phyloP scores from a whole-genome alignment of 106 monocot genomes.

The Triglochin maritima region DNA sequence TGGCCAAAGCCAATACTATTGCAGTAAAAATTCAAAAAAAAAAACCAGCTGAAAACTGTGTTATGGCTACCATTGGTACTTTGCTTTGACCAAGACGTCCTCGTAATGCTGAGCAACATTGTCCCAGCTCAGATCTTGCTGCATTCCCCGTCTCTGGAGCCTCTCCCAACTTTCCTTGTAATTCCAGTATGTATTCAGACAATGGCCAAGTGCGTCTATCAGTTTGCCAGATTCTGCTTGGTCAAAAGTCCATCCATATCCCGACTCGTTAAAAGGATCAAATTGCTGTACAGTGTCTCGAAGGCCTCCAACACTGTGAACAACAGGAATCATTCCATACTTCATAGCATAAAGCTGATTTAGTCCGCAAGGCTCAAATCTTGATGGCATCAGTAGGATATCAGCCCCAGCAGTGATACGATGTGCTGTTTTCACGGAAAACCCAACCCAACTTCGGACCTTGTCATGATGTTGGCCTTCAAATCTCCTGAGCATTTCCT shows the following conservation, averaged over 20 bases:
- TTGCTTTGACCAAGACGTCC: constrained; percentile 75
- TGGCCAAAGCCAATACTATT: no score
- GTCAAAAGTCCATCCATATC: constrained; percentile 75
- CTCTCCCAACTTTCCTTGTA: constrained; percentile 84
- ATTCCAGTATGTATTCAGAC: constrained; percentile 60
- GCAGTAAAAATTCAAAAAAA: no score
- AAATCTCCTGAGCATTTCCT: constrained; percentile 47
- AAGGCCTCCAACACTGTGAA: constrained; percentile 75
- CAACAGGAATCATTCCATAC: constrained; percentile 78
- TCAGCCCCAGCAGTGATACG: constrained; percentile 80
- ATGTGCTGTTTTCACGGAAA: constrained; percentile 66
- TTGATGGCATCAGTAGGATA: constrained; percentile 74
- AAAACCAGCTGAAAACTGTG: background rate
- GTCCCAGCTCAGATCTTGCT: constrained; percentile 84
- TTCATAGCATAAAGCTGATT: constrained; percentile 85
- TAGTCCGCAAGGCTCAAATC: constrained; percentile 89
- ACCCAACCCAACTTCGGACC: constrained; percentile 83
- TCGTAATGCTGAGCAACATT: constrained; percentile 64
- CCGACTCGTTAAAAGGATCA: constrained; percentile 51
- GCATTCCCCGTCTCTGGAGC: constrained; percentile 67
- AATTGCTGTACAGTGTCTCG: constrained; percentile 66
- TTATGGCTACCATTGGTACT: constrained; percentile 68
- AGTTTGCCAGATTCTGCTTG: constrained; percentile 41
- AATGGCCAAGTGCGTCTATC: constrained; percentile 55
- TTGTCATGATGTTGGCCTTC: constrained; percentile 41